phyloP scores from a whole-genome alignment of 1,139 yeast genomes.

The Schizosaccharomyces versatilis region DNA sequence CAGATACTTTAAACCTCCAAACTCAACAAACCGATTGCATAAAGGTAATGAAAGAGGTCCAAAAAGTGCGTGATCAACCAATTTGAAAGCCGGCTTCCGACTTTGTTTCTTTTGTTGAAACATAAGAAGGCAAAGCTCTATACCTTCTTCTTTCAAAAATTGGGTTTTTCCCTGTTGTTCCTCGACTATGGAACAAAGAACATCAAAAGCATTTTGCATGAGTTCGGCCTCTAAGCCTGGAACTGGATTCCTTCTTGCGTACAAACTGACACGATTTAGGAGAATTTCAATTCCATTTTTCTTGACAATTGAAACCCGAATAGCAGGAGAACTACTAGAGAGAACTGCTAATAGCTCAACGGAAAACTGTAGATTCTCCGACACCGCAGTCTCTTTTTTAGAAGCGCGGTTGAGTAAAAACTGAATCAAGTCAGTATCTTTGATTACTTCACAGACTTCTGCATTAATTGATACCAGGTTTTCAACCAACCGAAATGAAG shows the following conservation, averaged over 20 bases:
- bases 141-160: slow-evolving; percentile 18
- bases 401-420: slow-evolving; percentile 13
- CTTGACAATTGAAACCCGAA: slow-evolving; percentile 6
- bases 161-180: slow-evolving; percentile 13
- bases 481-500: slow-evolving; percentile 10
- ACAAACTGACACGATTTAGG: slow-evolving; percentile 13
- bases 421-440: slow-evolving; percentile 10
- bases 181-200: slow-evolving; percentile 13
- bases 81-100: slow-evolving; percentile 14
- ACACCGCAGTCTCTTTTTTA: slow-evolving; percentile 11
- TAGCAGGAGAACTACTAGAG: slow-evolving; percentile 8
- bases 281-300: slow-evolving; percentile 13
- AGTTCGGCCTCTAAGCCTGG: slow-evolving; percentile 16
- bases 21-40: slow-evolving; percentile 15
- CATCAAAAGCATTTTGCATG: slow-evolving; percentile 15
- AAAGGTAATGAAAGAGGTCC: slow-evolving; percentile 13
- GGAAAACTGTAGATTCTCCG: slow-evolving; percentile 14
- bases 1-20: slow-evolving; percentile 16
- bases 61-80: slow-evolving; percentile 15
- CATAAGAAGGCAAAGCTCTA: slow-evolving; percentile 17
- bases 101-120: slow-evolving; percentile 13
- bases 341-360: slow-evolving; percentile 16
- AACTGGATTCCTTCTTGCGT: slow-evolving; percentile 12
- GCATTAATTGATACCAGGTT: slow-evolving; percentile 9
- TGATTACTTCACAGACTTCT: slow-evolving; percentile 8